Base-by-base conservation (phyloP, 805 yeast species). In the Kockiozyma suomiensis region DNA sequence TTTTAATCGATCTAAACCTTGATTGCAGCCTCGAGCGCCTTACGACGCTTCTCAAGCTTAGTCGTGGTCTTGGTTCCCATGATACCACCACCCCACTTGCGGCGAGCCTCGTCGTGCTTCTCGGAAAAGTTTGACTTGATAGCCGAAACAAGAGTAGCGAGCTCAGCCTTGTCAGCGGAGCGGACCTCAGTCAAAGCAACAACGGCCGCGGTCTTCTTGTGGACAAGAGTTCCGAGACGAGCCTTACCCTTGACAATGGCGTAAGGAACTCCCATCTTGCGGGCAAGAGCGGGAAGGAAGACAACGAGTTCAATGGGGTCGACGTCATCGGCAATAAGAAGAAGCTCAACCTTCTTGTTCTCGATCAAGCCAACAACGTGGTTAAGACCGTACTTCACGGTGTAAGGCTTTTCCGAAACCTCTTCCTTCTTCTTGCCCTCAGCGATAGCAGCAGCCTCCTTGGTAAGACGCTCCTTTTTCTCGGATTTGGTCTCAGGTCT, bases 61-160 rank as follows among this genome's bases (percentile, higher is more conserved):
- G 86, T 94, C 75, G 83, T 84, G 75, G 97, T 90, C 85, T 93
- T 94, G 73, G 88, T 82, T 80, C 98, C 97, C 85, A 94, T 82
- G 80, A 90, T 77, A 85, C 99, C 99, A 85, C 99, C 99, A 85
- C 98, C 98, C 99, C 99, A 93, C 87, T 90, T 96, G 83, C 90
- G 91, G 86, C 96, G 93, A 77, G 84, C 76, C 73, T 94, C 97
- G 76, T 93, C 97, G 88, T 87, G 90, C 82, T 90, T 90, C 77
- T 89, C 96, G 73, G 80, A 78, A 81, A 87, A 93, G 94, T 90
- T 91, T 71, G 96, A 87, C 82, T 90, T 86, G 79, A 93, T 85
- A 75, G 98, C 87, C 61, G 97, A 87, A 71, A 94, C 84, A 75
- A 93, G 85, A 79, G 90, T 88, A 70, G 97, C 92, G 74, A 93